phyloP scores from a whole-genome alignment of 2,329 filamentous ascomycete genomes.

The Cordyceps tenuipes region DNA sequence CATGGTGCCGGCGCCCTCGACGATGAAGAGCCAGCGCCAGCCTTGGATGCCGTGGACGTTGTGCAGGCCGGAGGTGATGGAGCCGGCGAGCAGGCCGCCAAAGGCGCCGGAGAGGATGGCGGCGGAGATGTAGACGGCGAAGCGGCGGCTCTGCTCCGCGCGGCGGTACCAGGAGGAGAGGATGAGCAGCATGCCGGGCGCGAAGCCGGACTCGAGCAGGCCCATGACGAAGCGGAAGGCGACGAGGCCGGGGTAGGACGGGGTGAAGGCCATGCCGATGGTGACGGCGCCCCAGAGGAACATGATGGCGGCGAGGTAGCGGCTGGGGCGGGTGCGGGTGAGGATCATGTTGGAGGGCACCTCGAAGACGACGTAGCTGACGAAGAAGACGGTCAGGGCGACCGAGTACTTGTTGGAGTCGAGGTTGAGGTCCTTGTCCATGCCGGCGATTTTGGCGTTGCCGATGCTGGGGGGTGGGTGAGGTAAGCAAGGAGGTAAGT shows the following conservation, averaged over 20 bases:
- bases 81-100: slow-evolving; percentile 48
- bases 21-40: slow-evolving; percentile 53
- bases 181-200: slow-evolving; percentile 49
- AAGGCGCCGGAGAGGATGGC: slow-evolving; percentile 50
- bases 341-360: slow-evolving; percentile 48
- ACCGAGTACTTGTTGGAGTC: slow-evolving; percentile 44
- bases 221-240: slow-evolving; percentile 41
- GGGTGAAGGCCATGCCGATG: slow-evolving; percentile 44
- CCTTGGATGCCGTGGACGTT: slow-evolving; percentile 52
- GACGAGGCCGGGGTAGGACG: slow-evolving; percentile 36
- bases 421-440: slow-evolving; percentile 40
- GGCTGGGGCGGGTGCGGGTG: slow-evolving; percentile 43
- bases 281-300: slow-evolving; percentile 46
- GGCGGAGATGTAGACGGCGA: slow-evolving; percentile 47
- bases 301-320: slow-evolving; percentile 45
- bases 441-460: slow-evolving; percentile 48
- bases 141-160: slow-evolving; percentile 44
- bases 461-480: slow-evolving; percentile 54
- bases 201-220: slow-evolving; percentile 47
- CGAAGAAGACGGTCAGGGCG: slow-evolving; percentile 49
- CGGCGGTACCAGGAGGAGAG: slow-evolving; percentile 48
- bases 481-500: no score
- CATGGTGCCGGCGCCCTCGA: slow-evolving; percentile 58
- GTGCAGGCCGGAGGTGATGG: slow-evolving; percentile 47
- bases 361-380: slow-evolving; percentile 47